phyloP scores from a whole-genome alignment of 2,329 filamentous ascomycete species.

The Amphichorda felina region DNA sequence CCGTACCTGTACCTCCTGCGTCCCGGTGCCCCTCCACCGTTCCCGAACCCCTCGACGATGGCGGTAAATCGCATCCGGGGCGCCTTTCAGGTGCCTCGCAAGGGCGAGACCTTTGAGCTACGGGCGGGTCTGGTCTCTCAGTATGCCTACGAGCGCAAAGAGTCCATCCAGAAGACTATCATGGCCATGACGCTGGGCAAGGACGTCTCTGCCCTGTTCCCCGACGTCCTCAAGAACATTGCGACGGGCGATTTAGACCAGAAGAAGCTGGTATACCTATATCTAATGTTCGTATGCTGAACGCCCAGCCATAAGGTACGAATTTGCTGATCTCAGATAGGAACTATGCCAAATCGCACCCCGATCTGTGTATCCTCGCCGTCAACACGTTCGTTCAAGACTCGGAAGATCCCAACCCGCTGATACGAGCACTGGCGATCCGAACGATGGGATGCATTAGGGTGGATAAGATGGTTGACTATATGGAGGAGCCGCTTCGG shows the following conservation, averaged over 20 bases:
- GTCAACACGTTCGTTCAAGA: conserved; percentile 99
- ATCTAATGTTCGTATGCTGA: conserved; percentile 63
- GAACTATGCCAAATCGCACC: conserved; percentile 99
- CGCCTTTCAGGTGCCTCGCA: conserved; percentile 84
- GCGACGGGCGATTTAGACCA: conserved; percentile 90
- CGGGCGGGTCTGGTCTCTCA: conserved; percentile 92
- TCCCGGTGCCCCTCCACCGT: conserved; percentile 10
- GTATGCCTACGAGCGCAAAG: conserved; percentile 98
- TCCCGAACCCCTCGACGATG: conserved; percentile 40
- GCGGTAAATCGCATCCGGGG: conserved; percentile 93
- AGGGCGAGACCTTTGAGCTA: conserved; percentile 97
- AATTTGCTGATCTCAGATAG: conserved; percentile 28
- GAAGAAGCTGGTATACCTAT: conserved; percentile 98
- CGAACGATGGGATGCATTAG: conserved; percentile 97
- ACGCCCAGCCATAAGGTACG: neutral
- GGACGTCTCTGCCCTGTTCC: conserved; percentile 93
- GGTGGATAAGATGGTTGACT: conserved; percentile 99
- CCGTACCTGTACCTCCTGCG: neutral
- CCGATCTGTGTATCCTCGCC: conserved; percentile 93
- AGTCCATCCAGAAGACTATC: conserved; percentile 98
- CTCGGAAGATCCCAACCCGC: conserved; percentile 93
- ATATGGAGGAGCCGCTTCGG: conserved; percentile 95
- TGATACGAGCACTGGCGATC: conserved; percentile 89
- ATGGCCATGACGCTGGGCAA: conserved; percentile 99
- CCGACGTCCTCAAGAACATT: conserved; percentile 97